A percentile compares a stretch with the other conserved stretches of the same genome.
These are phyloP conservation scores for Spergularia bocconei DNA, from an alignment of 148 eudicot species.

Conservation along the genomic window DNA sequence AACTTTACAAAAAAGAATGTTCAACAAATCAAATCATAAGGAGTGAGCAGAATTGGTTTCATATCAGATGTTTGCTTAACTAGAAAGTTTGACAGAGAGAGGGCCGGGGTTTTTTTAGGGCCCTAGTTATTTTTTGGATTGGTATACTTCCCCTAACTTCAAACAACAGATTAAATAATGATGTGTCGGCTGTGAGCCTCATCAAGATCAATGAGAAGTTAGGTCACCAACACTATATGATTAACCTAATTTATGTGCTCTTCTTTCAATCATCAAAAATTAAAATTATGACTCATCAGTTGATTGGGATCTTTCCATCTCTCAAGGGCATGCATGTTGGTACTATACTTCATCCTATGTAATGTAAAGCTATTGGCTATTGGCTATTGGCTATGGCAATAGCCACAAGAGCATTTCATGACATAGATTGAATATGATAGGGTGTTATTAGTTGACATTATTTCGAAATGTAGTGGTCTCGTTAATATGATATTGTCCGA, in stretches of 20 bases:
- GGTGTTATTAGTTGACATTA: too few species aligned
- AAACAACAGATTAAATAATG: conserved; percentile 28
- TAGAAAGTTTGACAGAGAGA: conserved; percentile 26
- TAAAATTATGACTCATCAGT: too few species aligned
- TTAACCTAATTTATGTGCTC: conserved; percentile 31
- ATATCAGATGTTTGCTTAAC: conserved; percentile 24
- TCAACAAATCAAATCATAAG: neutral
- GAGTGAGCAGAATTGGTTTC: conserved; percentile 6
- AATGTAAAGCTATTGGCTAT: too few species aligned
- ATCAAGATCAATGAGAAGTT: conserved; percentile 26
- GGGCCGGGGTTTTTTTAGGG: neutral
- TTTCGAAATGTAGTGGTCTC: too few species aligned
- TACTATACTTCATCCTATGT: too few species aligned
- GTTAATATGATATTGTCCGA: too few species aligned
- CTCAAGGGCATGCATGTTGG: too few species aligned
- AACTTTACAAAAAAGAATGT: too few species aligned
- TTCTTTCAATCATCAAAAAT: conserved; percentile 13
- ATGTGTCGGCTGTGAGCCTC: conserved; percentile 26
- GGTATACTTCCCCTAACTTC: conserved; percentile 8
- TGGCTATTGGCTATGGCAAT: too few species aligned
- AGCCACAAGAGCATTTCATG: too few species aligned
- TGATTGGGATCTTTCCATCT: too few species aligned
- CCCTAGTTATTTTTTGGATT: neutral
- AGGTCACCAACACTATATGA: conserved; percentile 36
- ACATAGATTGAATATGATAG: too few species aligned